Evolutionary conservation across 139 green algal species (phyloP).

Genomic region (Eudorina sp.): DNA sequence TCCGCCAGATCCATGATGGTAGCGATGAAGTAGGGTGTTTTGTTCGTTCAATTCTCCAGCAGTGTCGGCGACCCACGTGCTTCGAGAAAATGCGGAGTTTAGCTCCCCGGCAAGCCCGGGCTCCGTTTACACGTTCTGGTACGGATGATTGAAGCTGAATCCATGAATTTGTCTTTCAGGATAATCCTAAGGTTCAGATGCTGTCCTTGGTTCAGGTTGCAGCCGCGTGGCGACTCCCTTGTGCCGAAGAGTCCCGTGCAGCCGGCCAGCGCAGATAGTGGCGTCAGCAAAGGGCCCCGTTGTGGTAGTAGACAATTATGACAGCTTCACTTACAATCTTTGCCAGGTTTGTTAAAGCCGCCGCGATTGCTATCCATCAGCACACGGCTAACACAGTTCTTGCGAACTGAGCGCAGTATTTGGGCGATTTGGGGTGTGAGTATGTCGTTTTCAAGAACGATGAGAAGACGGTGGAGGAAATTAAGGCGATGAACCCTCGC

Average conservation of each 20-base stretch:
- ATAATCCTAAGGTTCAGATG: no score
- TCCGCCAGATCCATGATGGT: no score
- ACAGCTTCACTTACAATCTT: slow-evolving; percentile 99
- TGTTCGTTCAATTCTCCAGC: no score
- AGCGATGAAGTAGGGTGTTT: no score
- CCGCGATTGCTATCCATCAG: background rate
- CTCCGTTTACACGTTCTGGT: slow-evolving; percentile 11
- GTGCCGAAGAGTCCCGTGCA: background rate
- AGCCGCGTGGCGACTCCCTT: background rate
- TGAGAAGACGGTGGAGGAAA: slow-evolving; percentile 93
- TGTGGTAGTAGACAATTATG: slow-evolving; percentile 98
- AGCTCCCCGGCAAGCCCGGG: background rate
- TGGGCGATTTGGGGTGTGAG: slow-evolving; percentile 92
- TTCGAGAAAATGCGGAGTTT: slow-evolving; percentile 17
- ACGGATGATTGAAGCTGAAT: background rate
- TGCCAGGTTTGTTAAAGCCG: slow-evolving; percentile 82
- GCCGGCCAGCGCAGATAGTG: background rate
- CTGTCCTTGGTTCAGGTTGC: slow-evolving; percentile 3
- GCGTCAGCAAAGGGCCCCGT: slow-evolving; percentile 74
- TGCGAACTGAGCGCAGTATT: slow-evolving; percentile 81
- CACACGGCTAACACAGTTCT: background rate
- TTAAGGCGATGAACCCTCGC: slow-evolving; percentile 86
- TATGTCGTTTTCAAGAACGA: slow-evolving; percentile 97
- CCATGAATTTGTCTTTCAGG: no score
- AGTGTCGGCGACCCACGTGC: slow-evolving; percentile 7